Conservation (phyloP, 176 grass and related monocot genomes). For the Eleusine indica region DNA sequence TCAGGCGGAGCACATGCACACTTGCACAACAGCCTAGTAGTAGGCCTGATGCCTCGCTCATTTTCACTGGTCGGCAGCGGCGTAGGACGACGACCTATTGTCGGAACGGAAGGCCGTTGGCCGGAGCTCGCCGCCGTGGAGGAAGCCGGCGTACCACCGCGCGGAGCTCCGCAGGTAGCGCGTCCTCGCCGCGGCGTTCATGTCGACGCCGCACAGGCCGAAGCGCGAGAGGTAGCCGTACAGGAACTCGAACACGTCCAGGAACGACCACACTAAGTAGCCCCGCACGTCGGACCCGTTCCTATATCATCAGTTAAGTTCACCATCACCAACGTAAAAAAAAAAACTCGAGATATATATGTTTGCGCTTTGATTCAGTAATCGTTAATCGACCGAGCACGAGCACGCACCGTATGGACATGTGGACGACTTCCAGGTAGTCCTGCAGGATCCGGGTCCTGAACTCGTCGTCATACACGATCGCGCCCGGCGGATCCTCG, state of each 20-base stretch:
- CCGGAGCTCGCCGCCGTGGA: slow-evolving; percentile 41
- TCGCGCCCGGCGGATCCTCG: background rate
- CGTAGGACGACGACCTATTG: background rate
- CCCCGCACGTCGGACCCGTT: slow-evolving; percentile 69
- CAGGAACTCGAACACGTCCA: slow-evolving; percentile 60
- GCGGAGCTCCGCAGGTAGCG: slow-evolving; percentile 50
- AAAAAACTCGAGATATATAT: background rate
- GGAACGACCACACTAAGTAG: slow-evolving; percentile 80
- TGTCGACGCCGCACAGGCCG: slow-evolving; percentile 57
- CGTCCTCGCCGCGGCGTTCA: slow-evolving; percentile 27
- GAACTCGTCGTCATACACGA: slow-evolving; percentile 12
- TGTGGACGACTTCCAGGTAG: slow-evolving; percentile 37
- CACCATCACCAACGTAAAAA: background rate
- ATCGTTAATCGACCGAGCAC: no score
- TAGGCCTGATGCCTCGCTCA: background rate
- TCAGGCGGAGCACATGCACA: no score
- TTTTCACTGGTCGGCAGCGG: background rate
- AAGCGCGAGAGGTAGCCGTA: slow-evolving; percentile 26
- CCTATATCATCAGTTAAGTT: slow-evolving; percentile 34
- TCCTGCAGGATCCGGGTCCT: slow-evolving; percentile 29
- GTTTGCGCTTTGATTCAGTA: background rate
- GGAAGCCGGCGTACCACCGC: slow-evolving; percentile 66
- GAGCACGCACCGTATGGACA: slow-evolving; percentile 13
- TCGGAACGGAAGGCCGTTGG: background rate
- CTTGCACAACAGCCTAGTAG: no score